Evolutionary conservation across 305 asterid genomes (phyloP), one percentile per base, ranked within the genome.

Genomic region (Fraxinus sp.): DNA sequence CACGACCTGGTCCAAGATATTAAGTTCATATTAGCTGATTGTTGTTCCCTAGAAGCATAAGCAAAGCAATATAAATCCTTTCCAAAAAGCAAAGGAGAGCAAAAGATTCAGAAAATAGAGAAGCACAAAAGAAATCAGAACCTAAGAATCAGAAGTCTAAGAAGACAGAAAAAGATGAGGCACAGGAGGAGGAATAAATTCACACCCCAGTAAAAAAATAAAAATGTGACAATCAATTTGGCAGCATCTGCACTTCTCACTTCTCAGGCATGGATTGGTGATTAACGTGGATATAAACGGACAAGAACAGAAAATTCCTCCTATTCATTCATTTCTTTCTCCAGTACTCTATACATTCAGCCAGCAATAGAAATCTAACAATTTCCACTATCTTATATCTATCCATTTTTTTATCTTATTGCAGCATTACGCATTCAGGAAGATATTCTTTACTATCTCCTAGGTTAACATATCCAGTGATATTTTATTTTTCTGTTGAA

Each of bases 1-100:
- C 81, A 94, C 93, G 80, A 96, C 98, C 98, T 96, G 80, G 77
- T 83, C 78, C 86, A 88, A 78, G 64, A 88, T 22, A 68, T 11
- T 68, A 20, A 74, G 76, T 81, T 13, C 72, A n/a, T 28, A 18
- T 55, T 64, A 14, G 76, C 5, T 39, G 32, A 28, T 66, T 8
- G 28, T 28, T 35, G 30, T 41, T 72, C 7, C 13, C 5, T 70
- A 44, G 55, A 68, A 24, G 74, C 37, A 26, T 66, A 66, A 10
- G 3, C n/a, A 11, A 66, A 13, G 36, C 35, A 66, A 28, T 72
- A 74, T 68, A 8, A 74, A 37, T 57, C 73, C 52, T 62, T 6
- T 24, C 78, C 78, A 30, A 66, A 44, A 24, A 26, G n/a, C 55
- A 44, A 11, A 11, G 5, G 55, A 44, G 55, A 44, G 41, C 49